Percentiles rank a stretch among this genome's conserved stretches.
phyloP scores from a whole-genome alignment of 345 rosid genomes.

The Eucalyptus cloeziana region DNA sequence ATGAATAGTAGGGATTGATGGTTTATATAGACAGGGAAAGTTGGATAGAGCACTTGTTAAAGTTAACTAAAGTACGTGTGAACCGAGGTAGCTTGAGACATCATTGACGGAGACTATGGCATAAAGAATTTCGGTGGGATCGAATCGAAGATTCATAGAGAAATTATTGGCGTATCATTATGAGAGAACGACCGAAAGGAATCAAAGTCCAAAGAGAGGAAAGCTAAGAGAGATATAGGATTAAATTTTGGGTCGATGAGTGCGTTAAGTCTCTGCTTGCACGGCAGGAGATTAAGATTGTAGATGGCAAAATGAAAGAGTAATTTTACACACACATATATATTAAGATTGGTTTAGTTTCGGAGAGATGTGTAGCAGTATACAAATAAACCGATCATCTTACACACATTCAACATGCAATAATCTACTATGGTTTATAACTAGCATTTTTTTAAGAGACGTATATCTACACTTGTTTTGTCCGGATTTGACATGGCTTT shows the following conservation, averaged over 20 bases:
- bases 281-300: not conserved
- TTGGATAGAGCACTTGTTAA: not conserved
- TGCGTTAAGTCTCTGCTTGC: not conserved
- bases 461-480: too few species aligned
- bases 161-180: not conserved
- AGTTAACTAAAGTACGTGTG: not conserved
- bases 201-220: not conserved
- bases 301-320: not conserved
- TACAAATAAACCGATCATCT: not conserved
- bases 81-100: not conserved
- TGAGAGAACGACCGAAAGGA: not conserved
- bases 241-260: not conserved
- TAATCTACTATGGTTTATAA: too few species aligned
- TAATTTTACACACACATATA: not conserved
- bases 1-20: not conserved
- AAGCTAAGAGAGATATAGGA: not conserved
- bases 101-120: not conserved
- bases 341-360: too few species aligned
- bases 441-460: too few species aligned
- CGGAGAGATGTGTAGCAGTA: too few species aligned
- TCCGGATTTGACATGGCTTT: too few species aligned
- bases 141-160: not conserved
- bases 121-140: not conserved
- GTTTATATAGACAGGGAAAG: not conserved
- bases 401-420: too few species aligned